Percentiles rank a stretch among this genome's conserved stretches.
Evolutionary conservation across 2,329 filamentous ascomycete genomes (phyloP).

Genomic region (Xylaria sp.): DNA sequence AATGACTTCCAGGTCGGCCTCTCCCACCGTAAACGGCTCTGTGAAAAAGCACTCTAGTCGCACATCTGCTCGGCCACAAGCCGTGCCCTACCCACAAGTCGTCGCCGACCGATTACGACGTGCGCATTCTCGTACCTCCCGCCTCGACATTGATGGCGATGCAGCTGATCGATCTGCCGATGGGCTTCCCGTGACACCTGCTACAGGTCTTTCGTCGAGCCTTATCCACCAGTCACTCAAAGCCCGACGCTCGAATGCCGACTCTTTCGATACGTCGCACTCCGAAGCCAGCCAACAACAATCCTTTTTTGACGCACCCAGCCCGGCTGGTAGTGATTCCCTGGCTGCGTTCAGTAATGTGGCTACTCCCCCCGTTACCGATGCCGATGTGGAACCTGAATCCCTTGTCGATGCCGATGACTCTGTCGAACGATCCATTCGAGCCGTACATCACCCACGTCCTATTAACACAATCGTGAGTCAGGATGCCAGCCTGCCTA

Average conservation of each 20-base stretch:
- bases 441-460: conserved; percentile 43
- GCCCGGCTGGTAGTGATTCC: conserved; percentile 50
- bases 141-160: conserved; percentile 28
- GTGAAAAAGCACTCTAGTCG: conserved; percentile 31
- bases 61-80: conserved; percentile 26
- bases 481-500: conserved; percentile 88
- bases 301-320: conserved; percentile 43
- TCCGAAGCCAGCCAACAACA: conserved; percentile 38
- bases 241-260: conserved; percentile 40
- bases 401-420: conserved; percentile 50
- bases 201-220: conserved; percentile 39
- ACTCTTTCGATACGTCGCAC: conserved; percentile 42
- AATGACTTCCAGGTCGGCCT: conserved; percentile 32
- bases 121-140: conserved; percentile 31
- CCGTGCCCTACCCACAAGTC: conserved; percentile 27
- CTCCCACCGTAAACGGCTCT: conserved; percentile 31
- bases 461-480: conserved; percentile 65
- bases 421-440: conserved; percentile 42
- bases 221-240: conserved; percentile 33
- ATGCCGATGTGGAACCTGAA: conserved; percentile 63
- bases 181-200: conserved; percentile 51
- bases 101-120: conserved; percentile 39
- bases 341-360: conserved; percentile 59
- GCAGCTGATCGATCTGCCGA: conserved; percentile 18
- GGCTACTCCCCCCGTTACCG: conserved; percentile 70